Evolutionary conservation across 345 rosid species (phyloP), one percentile per base, ranked within the genome.

Genomic region (Mangifera indica): DNA sequence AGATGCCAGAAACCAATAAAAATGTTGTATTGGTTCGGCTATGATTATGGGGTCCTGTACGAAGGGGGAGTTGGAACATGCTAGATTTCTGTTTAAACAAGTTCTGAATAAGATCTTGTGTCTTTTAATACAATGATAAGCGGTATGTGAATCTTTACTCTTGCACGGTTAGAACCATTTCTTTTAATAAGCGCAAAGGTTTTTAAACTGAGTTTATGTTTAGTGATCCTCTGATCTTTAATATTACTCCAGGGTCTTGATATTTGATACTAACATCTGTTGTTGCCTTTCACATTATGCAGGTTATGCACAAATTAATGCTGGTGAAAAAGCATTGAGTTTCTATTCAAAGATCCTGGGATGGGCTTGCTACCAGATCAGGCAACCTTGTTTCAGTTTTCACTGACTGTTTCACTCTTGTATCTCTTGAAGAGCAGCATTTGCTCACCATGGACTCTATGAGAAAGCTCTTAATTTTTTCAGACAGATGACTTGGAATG

Each of bases 111-210:
- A 74, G 89, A 85, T 60, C 75, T 52, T 15, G 77, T 76, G 13
- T 77, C 79, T 40, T 85, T 80, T 83, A 85, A 83, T 51, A 67
- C 83, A 14, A 81, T 83, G 75, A 73, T 85, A 55, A 71, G 76
- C 21, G 87, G 82, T 70, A 73, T n/a, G 64, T 54, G 42, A 48
- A 6, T 10, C 53, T n/a, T 24, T 20, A 5, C 0, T 64, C 26
- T 25, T 17, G 18, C 11, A 55, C 13, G 20, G 4, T 17, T 54
- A 67, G 49, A 34, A 21, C 7, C n/a, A 13, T 66, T 66, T 49
- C 8, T 67, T 25, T 25, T 20, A 55, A 52, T 7, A 63, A 63
- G 12, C 45, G 10, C n/a, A 32, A 34, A n/a, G 46, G 26, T 52
- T 34, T 21, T 67, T 18, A 8, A 53, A 32, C 32, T 11, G 20